Evolutionary conservation across 176 grass and related monocot genomes (phyloP).

Genomic region (Miscanthus lutarioriparius): DNA sequence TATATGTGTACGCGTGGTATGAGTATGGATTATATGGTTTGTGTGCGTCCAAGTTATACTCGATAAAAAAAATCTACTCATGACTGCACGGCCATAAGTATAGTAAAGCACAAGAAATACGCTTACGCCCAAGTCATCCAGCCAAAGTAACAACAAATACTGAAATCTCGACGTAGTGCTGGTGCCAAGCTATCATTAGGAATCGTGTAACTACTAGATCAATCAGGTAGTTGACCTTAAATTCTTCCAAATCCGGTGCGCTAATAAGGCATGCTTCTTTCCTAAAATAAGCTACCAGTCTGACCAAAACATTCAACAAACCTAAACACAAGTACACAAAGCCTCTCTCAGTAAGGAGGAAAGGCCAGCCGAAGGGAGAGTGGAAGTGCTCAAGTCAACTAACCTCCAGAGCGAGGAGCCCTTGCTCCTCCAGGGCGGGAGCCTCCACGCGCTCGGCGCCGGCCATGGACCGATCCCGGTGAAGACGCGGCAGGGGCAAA

Average conservation of each 20-base stretch:
- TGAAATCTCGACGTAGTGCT: background rate
- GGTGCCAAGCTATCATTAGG: background rate
- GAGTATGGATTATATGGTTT: too few relatives aligned
- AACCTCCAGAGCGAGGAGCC: constrained; percentile 48
- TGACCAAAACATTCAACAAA: background rate
- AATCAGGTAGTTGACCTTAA: background rate
- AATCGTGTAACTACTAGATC: background rate
- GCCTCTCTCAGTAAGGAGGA: background rate
- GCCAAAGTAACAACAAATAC: background rate
- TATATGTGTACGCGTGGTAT: too few relatives aligned
- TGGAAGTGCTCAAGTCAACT: background rate
- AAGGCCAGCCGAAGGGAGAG: background rate
- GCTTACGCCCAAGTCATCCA: background rate
- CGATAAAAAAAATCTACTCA: too few relatives aligned
- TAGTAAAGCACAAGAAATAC: background rate
- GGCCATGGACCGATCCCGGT: constrained; percentile 28
- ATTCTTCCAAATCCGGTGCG: background rate
- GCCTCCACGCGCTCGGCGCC: constrained; percentile 17
- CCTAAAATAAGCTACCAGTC: background rate
- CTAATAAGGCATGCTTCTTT: background rate
- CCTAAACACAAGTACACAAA: background rate
- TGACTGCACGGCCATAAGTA: background rate
- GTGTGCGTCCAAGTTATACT: too few relatives aligned
- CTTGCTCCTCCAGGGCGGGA: constrained; percentile 48
- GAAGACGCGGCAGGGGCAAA: background rate